Evolutionary conservation across 1,284 basidiomycete genomes (phyloP).

Genomic region (Bondarzewia mesenterica): DNA sequence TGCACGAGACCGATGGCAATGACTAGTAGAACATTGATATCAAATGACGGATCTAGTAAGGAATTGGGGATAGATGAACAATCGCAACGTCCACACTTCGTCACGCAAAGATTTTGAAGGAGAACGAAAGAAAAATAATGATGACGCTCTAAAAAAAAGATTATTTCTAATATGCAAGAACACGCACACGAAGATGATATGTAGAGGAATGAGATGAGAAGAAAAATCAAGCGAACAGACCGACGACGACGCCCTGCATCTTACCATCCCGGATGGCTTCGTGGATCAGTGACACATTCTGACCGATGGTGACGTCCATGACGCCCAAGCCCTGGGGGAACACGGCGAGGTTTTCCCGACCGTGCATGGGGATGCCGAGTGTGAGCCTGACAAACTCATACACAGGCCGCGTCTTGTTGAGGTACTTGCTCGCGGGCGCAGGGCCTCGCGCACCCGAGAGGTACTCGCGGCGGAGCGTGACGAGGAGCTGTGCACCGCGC

Average conservation of each 20-base stretch:
- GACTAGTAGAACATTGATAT: too few relatives aligned
- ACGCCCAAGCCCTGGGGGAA: constrained; percentile 51
- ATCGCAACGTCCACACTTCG: too few relatives aligned
- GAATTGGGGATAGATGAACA: too few relatives aligned
- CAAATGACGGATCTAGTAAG: too few relatives aligned
- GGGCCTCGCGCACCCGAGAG: constrained; percentile 44
- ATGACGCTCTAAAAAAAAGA: neutral
- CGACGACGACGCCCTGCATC: constrained; percentile 50
- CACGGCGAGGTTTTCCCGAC: constrained; percentile 51
- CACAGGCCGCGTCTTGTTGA: constrained; percentile 56
- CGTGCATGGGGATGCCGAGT: constrained; percentile 68
- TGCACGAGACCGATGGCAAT: too few relatives aligned
- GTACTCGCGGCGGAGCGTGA: constrained; percentile 42
- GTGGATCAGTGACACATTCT: constrained; percentile 60
- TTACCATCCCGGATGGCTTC: constrained; percentile 72
- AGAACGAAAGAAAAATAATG: too few relatives aligned
- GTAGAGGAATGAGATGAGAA: neutral
- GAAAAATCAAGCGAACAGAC: constrained; percentile 31
- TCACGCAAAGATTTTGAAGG: too few relatives aligned
- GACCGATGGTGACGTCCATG: constrained; percentile 55
- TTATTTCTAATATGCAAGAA: neutral
- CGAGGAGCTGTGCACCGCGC: constrained; percentile 36
- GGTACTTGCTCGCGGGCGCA: constrained; percentile 51
- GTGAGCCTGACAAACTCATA: constrained; percentile 66
- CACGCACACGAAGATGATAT: neutral